Base-by-base conservation (phyloP, 108 stramenopile species). In the Pseudonitzschia pungens region DNA sequence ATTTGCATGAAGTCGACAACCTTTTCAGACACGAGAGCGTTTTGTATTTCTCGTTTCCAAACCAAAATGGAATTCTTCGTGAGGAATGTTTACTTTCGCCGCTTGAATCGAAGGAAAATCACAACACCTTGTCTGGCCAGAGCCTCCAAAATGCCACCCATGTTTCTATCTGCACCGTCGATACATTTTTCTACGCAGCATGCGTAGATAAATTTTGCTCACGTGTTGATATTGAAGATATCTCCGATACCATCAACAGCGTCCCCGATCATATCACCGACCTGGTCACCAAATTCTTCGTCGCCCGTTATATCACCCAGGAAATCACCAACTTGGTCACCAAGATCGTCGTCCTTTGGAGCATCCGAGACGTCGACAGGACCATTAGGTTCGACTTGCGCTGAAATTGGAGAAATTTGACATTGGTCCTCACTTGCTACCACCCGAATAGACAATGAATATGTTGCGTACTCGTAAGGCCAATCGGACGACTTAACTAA, bases 281-380 rank as follows among this genome's bases (percentile, higher is more conserved):
- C 27, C n/a, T 63, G 32, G 27, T 63, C 62, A 21, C 33, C 62
- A 63, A 36, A n/a, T 36, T 63, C 62, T 36, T 63, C 62, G 24
- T 63, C 62, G 9, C 33, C 62, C 21, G 29, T 36, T 36, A 36
- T 8, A 63, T 29, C 62, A 63, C 33, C 62, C 8, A 36, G 9
- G 0, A 36, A n/a, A 63, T 63, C 62, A 63, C 33, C 62, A 27
- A 36, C 26, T n/a, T 4, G 20, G 33, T 63, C 62, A 63, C 33
- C 62, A 63, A 36, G 11, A 63, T 63, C 62, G 24, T 63, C 62
- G 27, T 63, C 0, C 21, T 63, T 36, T 4, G 21, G 26, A 63
- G 28, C 28, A 63, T 21, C 6, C 4, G 6, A 2, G 36, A 6
- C 36, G 6, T 5, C 36, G 36, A 6, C 10, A 11, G 45, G 45